phyloP scores from a whole-genome alignment of 192 early-diverging fungal species.

The Martensiomyces pterosporus region DNA sequence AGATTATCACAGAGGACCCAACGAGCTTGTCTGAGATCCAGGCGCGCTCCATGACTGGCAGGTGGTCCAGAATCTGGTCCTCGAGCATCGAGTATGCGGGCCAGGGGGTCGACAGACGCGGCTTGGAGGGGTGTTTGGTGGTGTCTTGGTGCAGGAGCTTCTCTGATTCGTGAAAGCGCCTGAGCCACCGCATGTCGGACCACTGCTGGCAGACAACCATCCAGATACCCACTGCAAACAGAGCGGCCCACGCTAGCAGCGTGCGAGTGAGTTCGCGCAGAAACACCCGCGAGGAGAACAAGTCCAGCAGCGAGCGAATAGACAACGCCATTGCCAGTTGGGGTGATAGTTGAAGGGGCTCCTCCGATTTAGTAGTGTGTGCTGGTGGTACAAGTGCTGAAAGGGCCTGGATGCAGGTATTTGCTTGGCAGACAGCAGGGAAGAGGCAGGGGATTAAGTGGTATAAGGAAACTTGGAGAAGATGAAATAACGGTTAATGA shows the following conservation, averaged over 20 bases:
- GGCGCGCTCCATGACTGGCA: constrained; percentile 42
- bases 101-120: constrained; percentile 9
- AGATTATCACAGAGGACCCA: constrained; percentile 39
- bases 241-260: constrained; percentile 21
- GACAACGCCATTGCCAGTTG: no score
- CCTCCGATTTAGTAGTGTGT: no score
- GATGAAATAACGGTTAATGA: no score
- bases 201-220: constrained; percentile 53
- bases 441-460: no score
- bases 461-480: no score
- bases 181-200: constrained; percentile 48
- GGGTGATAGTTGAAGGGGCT: no score
- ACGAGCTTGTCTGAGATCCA: constrained; percentile 56
- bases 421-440: no score
- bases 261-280: constrained; percentile 25
- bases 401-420: no score
- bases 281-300: constrained; percentile 18
- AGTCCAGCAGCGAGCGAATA: no score
- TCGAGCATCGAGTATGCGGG: constrained; percentile 28
- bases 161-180: constrained; percentile 1
- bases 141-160: background rate
- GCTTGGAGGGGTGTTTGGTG: background rate
- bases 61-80: constrained; percentile 50
- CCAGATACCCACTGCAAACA: constrained; percentile 44
- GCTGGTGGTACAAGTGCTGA: no score